Evolutionary conservation across 345 rosid species (phyloP), one percentile per base, ranked within the genome.

Genomic region (Salix exigua): DNA sequence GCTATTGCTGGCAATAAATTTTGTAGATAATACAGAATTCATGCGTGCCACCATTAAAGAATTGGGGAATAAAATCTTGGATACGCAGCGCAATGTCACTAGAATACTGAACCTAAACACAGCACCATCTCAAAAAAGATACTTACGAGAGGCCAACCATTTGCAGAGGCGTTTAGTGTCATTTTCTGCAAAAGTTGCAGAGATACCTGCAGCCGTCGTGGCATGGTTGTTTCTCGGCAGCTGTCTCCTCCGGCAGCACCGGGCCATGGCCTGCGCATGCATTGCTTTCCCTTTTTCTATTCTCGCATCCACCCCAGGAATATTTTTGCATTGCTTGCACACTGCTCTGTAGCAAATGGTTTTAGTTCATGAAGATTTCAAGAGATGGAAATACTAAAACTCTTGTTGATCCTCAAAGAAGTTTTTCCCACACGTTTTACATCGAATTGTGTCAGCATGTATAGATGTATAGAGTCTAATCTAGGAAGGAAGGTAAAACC

Each of bases 251-350:
- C 7, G 71, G 1, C 2, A 82, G 82, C 78, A 21, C 91, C 87
- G 7, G 91, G 91, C 94, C 94, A 90, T 5, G 91, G 67, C 67
- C 74, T 79, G 88, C 90, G 84, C 77, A 75, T 69, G 87, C 91
- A 90, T 79, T 74, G 91, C 53, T 81, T 83, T 17, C 88, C 90
- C 35, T 69, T 44, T 44, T n/a, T 88, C 89, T 11, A 90, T 90
- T 81, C 81, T 78, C 4, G 80, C 91, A 90, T 1, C 94, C 94
- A 1, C 78, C 83, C 91, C 90, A 87, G 0, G 86, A 31, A 26
- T 75, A 71, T 35, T 81, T 87, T 83, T 83, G 26, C 91, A 88
- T 73, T 77, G 73, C 80, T 78, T 82, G 87, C 90, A 87, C 53
- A 77, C 73, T 40, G 85, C 91, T 74, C 68, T 81, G n/a, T 65